These are phyloP conservation scores for Neophaeococcomyces mojaviensis DNA, from an alignment of 2,329 filamentous ascomycete genomes.

Conservation along the genomic window DNA sequence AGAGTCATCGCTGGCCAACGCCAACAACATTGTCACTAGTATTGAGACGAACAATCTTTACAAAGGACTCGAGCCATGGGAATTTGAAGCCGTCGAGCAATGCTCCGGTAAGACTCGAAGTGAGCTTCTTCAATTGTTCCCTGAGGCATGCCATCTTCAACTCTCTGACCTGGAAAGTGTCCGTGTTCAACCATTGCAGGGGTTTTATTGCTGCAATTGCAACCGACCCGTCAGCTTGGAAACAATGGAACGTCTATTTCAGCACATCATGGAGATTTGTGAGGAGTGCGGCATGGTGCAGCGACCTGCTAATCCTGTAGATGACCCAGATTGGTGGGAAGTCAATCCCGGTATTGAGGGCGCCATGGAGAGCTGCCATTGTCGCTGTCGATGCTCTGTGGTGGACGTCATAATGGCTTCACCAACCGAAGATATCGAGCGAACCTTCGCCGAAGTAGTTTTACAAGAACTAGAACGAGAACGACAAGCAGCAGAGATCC, in stretches of 20 bases:
- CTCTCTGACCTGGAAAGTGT: background rate
- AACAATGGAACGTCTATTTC: background rate
- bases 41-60: background rate
- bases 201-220: background rate
- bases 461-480: background rate
- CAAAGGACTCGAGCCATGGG: constrained; percentile 5
- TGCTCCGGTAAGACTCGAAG: background rate
- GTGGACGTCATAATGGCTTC: background rate
- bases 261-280: background rate
- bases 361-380: background rate
- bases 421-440: background rate
- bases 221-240: background rate
- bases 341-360: background rate
- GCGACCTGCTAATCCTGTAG: background rate
- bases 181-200: background rate
- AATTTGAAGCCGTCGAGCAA: background rate
- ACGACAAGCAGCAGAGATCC: no score
- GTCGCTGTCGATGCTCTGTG: background rate
- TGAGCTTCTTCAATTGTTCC: background rate
- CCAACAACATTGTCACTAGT: background rate
- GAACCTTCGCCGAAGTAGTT: background rate
- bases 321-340: background rate
- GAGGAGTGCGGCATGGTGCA: background rate
- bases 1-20: constrained; percentile 4
- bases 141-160: background rate